phyloP scores from a whole-genome alignment of 139 green algal genomes.

The Volvox reticuliferus region DNA sequence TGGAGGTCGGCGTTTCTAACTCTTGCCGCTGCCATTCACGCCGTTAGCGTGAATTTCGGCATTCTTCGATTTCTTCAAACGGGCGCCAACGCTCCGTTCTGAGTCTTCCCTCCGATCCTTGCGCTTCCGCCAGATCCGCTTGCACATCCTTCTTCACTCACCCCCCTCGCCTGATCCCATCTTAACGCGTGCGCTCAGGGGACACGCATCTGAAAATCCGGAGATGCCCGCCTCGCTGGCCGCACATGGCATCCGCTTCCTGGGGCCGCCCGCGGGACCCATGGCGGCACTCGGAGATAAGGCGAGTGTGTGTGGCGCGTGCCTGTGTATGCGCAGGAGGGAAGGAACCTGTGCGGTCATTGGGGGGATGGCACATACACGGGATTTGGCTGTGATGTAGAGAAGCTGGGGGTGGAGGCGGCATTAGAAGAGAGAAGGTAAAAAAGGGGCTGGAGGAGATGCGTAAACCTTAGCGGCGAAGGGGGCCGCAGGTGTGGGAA shows the following conservation, averaged over 20 bases:
- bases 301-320: slow-evolving; percentile 44
- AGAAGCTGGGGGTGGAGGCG: not conserved
- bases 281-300: slow-evolving; percentile 99
- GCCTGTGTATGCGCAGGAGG: not conserved
- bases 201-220: slow-evolving; percentile 96
- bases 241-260: slow-evolving; percentile 87
- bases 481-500: not conserved
- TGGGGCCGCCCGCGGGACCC: slow-evolving; percentile 84
- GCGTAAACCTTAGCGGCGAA: not conserved
- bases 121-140: no score
- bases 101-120: no score
- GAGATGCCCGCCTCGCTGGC: slow-evolving; percentile 88
- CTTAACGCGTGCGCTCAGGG: slow-evolving; percentile 80
- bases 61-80: no score
- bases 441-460: not conserved
- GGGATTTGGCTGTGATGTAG: no score
- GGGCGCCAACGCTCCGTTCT: no score
- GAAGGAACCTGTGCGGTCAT: no score
- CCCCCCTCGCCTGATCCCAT: no score
- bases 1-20: no score
- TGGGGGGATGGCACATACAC: no score
- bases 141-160: no score
- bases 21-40: no score
- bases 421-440: not conserved
- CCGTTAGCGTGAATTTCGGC: no score